A percentile compares a stretch with the other conserved stretches of the same genome.
phyloP scores from a whole-genome alignment of 2,329 filamentous ascomycete species.

The Pestalotiopsis sp. region DNA sequence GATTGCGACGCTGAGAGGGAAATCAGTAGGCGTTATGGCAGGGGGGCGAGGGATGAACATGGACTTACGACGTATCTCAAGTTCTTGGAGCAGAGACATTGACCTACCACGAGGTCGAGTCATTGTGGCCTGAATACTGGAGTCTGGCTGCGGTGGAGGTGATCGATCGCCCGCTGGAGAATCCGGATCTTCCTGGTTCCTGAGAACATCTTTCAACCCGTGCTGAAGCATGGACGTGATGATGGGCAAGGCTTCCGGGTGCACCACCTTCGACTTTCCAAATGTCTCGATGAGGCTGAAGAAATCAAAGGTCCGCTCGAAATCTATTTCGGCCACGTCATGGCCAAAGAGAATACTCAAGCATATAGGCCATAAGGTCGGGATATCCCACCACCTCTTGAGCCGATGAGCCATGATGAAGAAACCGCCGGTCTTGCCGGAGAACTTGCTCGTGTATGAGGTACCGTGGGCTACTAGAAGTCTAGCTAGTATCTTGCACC shows the following conservation, averaged over 20 bases:
- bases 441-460: conserved; percentile 83
- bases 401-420: conserved; percentile 80
- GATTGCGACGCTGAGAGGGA: conserved; percentile 41
- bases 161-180: conserved; percentile 45
- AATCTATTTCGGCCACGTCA: conserved; percentile 75
- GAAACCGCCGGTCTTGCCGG: conserved; percentile 83
- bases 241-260: conserved; percentile 78
- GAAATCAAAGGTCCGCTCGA: conserved; percentile 74
- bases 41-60: no score
- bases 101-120: conserved; percentile 56
- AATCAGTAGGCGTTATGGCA: conserved; percentile 20
- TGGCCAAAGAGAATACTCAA: conserved; percentile 87
- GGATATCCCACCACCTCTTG: conserved; percentile 85
- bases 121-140: conserved; percentile 26
- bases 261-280: conserved; percentile 66
- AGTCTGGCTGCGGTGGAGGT: conserved; percentile 20
- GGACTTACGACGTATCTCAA: conserved; percentile 56
- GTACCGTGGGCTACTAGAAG: conserved; percentile 82
- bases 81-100: conserved; percentile 67
- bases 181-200: conserved; percentile 62
- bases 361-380: conserved; percentile 83
- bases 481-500: conserved; percentile 80
- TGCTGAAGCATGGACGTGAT: conserved; percentile 87
- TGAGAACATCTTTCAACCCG: conserved; percentile 73
- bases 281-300: conserved; percentile 77